Evolutionary conservation across 208 protist species (phyloP).

Genomic region (Acanthamoeba quina): DNA sequence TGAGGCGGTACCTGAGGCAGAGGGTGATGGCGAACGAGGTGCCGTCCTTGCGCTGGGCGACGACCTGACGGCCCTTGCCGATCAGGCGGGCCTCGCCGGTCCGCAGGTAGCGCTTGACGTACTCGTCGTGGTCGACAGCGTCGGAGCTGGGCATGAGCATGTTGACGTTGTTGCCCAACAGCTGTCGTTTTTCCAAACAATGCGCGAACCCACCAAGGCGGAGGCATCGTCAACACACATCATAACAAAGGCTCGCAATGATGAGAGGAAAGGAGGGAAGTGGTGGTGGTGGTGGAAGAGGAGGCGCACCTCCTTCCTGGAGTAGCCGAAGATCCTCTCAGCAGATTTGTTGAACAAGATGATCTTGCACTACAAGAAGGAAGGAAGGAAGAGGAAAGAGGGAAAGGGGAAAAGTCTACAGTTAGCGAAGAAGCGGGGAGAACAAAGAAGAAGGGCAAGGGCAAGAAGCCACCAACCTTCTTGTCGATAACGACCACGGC

Average conservation of each 20-base stretch:
- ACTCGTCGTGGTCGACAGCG: slow-evolving; percentile 45
- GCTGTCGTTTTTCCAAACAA: too few species aligned
- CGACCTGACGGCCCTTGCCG: slow-evolving; percentile 49
- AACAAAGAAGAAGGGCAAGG: slow-evolving; percentile 6
- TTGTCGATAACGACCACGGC: slow-evolving; percentile 51
- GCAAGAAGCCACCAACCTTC: background rate
- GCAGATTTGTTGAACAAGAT: background rate
- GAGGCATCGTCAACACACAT: too few species aligned
- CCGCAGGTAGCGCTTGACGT: slow-evolving; percentile 34
- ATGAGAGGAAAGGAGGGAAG: background rate
- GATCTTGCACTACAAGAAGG: background rate
- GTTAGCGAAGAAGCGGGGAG: too few species aligned
- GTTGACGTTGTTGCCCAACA: slow-evolving; percentile 41
- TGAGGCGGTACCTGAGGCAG: background rate
- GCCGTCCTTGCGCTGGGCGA: slow-evolving; percentile 60
- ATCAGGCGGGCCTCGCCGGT: slow-evolving; percentile 53
- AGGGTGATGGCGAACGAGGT: slow-evolving; percentile 45
- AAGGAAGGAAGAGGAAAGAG: too few species aligned
- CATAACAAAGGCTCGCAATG: too few species aligned
- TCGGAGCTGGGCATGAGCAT: slow-evolving; percentile 61
- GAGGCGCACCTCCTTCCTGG: background rate
- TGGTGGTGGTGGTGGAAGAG: background rate
- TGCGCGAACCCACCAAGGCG: too few species aligned
- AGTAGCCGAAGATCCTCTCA: background rate
- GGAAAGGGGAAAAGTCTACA: too few species aligned